Evolutionary conservation across 495 filamentous ascomycete species (phyloP), one percentile per base, ranked within the genome.

Genomic region (Xylaria acuta): DNA sequence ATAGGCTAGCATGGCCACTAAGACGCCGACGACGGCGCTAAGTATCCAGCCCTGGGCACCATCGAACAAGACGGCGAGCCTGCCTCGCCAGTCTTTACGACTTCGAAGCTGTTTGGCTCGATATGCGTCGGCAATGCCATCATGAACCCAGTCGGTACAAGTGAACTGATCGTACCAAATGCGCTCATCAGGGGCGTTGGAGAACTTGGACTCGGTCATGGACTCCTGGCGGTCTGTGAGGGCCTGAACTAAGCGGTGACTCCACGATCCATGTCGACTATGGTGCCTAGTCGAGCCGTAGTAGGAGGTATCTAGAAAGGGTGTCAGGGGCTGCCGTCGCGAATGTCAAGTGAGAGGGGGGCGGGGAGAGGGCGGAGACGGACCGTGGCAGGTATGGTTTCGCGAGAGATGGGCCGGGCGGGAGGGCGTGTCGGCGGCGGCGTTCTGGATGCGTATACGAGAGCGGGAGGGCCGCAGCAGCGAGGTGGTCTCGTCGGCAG

Each of bases 111-210:
- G 90, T 74, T 95, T 97, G 47, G 97, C 89, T 56, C 96, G 92
- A 67, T 92, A 92, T 54, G 94, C 93, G 81, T 99, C 96, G 76
- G 95, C 94, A 73, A 98, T 97, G 79, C 93, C 96, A 76, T 99
- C 96, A 77, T 97, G 94, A 9, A 99, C 96, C 96, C 95, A 98
- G 80, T 99, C 96, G 75, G 95, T 98, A 12, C 93, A 97, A 7
- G 95, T 98, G 81, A 98, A 98, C 81, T 99, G 96, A 83, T 99
- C 95, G 81, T 99, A 99, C 96, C 96, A 99, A 16, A 96, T 92
- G 22, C 96, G 89, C 64, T 99, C 94, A 76, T 99, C 94, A 36
- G 89, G 80, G 66, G 87, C 89, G 18, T 90, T 77, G 25, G 85
- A 87, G 73, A 86, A 81, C 70, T 91, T 92, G 12, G 86, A 88